Conservation (phyloP, 768 basidiomycete genomes). For the Boletus coccyginus region DNA sequence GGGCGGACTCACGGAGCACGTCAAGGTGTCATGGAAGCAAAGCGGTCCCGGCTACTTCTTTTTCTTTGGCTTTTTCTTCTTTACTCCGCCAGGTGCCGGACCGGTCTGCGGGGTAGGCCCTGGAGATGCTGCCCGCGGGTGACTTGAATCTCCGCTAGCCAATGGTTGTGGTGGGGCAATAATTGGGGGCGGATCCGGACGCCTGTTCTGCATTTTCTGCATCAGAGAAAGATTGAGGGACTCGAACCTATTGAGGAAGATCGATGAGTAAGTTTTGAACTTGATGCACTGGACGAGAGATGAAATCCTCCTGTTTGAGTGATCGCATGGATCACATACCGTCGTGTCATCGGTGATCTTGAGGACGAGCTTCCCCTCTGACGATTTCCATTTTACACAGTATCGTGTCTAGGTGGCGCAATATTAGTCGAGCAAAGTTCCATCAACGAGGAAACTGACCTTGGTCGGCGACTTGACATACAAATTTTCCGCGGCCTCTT, state of each 20-base stretch:
- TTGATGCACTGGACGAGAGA: slow-evolving; percentile 72
- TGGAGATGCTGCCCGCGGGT: slow-evolving; percentile 35
- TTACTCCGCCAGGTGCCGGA: slow-evolving; percentile 56
- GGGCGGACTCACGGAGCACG: slow-evolving; percentile 13
- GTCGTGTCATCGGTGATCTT: slow-evolving; percentile 91
- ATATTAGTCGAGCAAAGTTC: background rate
- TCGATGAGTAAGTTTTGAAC: slow-evolving; percentile 92
- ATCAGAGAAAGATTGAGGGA: slow-evolving; percentile 83
- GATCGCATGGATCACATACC: slow-evolving; percentile 47
- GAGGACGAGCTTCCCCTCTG: slow-evolving; percentile 83
- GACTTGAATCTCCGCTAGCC: slow-evolving; percentile 19
- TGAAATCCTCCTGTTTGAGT: background rate
- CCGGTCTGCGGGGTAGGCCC: slow-evolving; percentile 31
- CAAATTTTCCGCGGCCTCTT: slow-evolving; percentile 84
- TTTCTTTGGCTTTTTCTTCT: slow-evolving; percentile 85
- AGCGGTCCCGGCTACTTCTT: slow-evolving; percentile 49
- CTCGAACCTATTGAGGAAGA: slow-evolving; percentile 96
- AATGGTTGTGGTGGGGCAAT: slow-evolving; percentile 15
- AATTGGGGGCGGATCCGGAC: slow-evolving; percentile 33
- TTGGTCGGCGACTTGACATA: slow-evolving; percentile 77
- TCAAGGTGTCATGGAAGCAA: slow-evolving; percentile 1
- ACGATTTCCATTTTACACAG: slow-evolving; percentile 86
- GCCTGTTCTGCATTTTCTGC: slow-evolving; percentile 79
- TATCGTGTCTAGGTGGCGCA: slow-evolving; percentile 67
- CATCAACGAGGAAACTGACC: slow-evolving; percentile 40